phyloP scores from a whole-genome alignment of 2,329 filamentous ascomycete genomes.

The Dactylella cylindrospora region DNA sequence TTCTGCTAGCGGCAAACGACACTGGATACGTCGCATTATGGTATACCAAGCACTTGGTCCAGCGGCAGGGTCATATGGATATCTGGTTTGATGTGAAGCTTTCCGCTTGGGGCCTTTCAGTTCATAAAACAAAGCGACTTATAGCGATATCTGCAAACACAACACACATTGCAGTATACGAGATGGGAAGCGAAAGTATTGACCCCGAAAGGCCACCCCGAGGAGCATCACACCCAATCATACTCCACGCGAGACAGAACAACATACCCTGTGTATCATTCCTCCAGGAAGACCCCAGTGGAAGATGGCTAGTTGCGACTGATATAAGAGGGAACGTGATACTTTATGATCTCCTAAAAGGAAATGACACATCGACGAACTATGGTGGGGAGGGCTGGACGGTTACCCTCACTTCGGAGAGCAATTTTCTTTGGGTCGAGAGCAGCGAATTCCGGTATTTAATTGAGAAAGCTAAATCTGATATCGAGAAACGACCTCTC shows the following conservation, averaged over 20 bases:
- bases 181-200: slow-evolving; percentile 55
- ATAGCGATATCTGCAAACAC: slow-evolving; percentile 84
- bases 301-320: slow-evolving; percentile 48
- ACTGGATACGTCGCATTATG: slow-evolving; percentile 75
- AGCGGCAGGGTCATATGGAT: slow-evolving; percentile 45
- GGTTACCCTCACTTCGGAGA: slow-evolving; percentile 27
- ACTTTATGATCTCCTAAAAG: slow-evolving; percentile 47
- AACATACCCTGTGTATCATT: slow-evolving; percentile 49
- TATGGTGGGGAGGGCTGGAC: slow-evolving; percentile 34
- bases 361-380: slow-evolving; percentile 39
- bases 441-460: slow-evolving; percentile 20
- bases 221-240: slow-evolving; percentile 44
- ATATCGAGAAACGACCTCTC: slow-evolving; percentile 8
- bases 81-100: slow-evolving; percentile 67
- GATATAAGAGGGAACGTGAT: slow-evolving; percentile 48
- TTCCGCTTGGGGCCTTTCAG: slow-evolving; percentile 85
- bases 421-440: slow-evolving; percentile 38
- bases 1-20: slow-evolving; percentile 68
- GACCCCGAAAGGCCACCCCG: slow-evolving; percentile 22
- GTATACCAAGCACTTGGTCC: slow-evolving; percentile 58
- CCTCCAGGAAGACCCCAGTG: slow-evolving; percentile 46
- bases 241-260: slow-evolving; percentile 45
- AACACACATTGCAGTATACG: slow-evolving; percentile 61
- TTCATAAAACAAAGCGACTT: slow-evolving; percentile 77
- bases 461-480: slow-evolving; percentile 19